Base-by-base conservation (phyloP, 75 land plant genomes). In the Ceratopteris richardii region DNA sequence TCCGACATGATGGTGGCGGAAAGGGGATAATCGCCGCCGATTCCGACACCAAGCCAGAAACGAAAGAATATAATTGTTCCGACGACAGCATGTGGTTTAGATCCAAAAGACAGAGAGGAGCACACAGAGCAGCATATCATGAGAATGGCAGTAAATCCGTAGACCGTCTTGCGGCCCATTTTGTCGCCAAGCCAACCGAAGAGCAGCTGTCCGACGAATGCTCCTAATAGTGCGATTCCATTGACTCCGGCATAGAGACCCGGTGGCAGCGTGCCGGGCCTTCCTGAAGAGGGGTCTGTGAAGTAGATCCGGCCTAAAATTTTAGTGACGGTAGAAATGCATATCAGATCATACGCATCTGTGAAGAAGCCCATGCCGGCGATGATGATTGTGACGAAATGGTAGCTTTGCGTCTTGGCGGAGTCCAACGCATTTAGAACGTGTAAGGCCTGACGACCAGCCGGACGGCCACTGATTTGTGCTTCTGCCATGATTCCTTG, bases 391-490 rank as follows among this genome's bases (percentile, higher is more conserved):
- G 80, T 64, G 0, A 71, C 75, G 63, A 77, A 77, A 54, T 85
- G 88, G 60, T 82, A 85, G 71, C 68, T 61, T 54, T 85, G 88
- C n/a, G 82, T 84, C 57, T 68, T 84, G 0, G 87, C 87, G 9
- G 39, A 42, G 65, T 53, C 66, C 24, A 64, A 23, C 5, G 66
- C 56, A 25, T 27, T 51, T 0, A 53, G 37, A 10, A 51, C 62
- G n/a, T 77, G 67, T 14, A 78, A 59, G 37, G 50, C 50, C 14
- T 33, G 37, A 9, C 37, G 37, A 9, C 37, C 37, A 9, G 37
- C 37, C n/a, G n/a, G n/a, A n/a, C n/a, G n/a, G n/a, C n/a, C n/a
- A n/a, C n/a, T n/a, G n/a, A n/a, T n/a, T n/a, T n/a, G n/a, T n/a
- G n/a, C n/a, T n/a, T n/a, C n/a, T n/a, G n/a, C n/a, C n/a, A n/a